Evolutionary conservation across 2,329 filamentous ascomycete genomes (phyloP).

Genomic region (Juglanconis oblonga): DNA sequence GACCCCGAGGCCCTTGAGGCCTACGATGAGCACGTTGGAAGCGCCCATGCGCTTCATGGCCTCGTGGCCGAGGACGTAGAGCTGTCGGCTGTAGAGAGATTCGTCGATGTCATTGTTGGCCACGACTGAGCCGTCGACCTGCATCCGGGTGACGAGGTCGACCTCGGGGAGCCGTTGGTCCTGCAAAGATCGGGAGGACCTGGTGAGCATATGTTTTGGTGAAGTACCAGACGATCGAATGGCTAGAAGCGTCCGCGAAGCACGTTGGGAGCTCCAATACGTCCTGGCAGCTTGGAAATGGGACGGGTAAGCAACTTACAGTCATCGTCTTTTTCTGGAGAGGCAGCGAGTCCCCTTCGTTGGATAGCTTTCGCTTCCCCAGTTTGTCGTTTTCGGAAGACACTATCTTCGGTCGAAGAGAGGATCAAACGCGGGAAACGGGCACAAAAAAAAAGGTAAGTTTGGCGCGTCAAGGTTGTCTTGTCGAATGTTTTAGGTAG

Average conservation of each 20-base stretch:
- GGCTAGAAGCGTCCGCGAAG: background rate
- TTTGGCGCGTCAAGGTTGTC: too few relatives aligned
- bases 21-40: constrained; percentile 89
- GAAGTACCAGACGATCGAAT: background rate
- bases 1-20: constrained; percentile 89
- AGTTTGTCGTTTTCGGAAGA: constrained; percentile 42
- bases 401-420: constrained; percentile 7
- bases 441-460: background rate
- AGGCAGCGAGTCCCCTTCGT: constrained; percentile 52
- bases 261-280: background rate
- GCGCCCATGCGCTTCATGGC: constrained; percentile 99
- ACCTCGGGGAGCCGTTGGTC: constrained; percentile 54
- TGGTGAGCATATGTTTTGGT: constrained; percentile 16
- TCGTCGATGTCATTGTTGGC: constrained; percentile 65
- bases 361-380: constrained; percentile 67
- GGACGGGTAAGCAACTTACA: constrained; percentile 40
- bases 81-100: constrained; percentile 71
- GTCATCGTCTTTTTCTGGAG: constrained; percentile 60
- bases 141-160: constrained; percentile 63
- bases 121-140: constrained; percentile 59
- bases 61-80: constrained; percentile 68
- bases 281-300: background rate
- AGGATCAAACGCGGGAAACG: background rate
- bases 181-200: constrained; percentile 29
- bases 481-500: background rate